These are phyloP conservation scores for Gymnopilus junonius DNA, from an alignment of 768 basidiomycete genomes.

Conservation along the genomic window DNA sequence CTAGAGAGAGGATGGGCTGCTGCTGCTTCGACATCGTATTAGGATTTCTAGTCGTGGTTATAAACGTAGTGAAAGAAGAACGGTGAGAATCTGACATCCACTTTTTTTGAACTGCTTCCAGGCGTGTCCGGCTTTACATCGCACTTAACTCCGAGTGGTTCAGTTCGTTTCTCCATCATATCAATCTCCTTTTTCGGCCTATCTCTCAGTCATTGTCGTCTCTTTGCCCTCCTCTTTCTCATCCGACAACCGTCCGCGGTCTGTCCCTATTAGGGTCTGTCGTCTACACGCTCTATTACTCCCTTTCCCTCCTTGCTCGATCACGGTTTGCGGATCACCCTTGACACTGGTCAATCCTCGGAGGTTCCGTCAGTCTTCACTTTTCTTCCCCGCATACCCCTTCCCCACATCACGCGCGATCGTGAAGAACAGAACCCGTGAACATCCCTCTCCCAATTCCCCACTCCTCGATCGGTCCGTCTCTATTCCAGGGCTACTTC, in stretches of 20 bases:
- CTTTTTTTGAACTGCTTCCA: constrained; percentile 27
- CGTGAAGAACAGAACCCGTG: constrained; percentile 12
- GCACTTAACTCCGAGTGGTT: constrained; percentile 27
- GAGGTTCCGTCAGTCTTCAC: constrained; percentile 18
- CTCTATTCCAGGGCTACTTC: constrained; percentile 10
- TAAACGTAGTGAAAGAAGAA: constrained; percentile 10
- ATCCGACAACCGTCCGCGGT: constrained; percentile 20
- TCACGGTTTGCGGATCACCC: constrained; percentile 7
- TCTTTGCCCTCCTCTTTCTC: neutral
- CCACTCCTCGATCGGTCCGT: constrained; percentile 16
- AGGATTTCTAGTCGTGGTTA: constrained; percentile 16
- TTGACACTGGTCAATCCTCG: constrained; percentile 28
- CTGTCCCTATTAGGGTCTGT: constrained; percentile 16
- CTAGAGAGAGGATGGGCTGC: constrained; percentile 37
- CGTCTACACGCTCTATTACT: constrained; percentile 20
- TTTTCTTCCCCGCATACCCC: constrained; percentile 8
- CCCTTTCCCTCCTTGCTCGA: constrained; percentile 19
- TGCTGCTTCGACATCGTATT: constrained; percentile 30
- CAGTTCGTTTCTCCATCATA: constrained; percentile 15
- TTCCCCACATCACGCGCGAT: constrained; percentile 14
- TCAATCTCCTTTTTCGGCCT: neutral
- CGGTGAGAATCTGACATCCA: constrained; percentile 25
- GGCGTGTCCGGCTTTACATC: constrained; percentile 35
- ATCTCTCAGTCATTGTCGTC: neutral
- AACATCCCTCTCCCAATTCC: neutral